Evolutionary conservation across 352 stramenopile genomes (phyloP), one percentile per base, ranked within the genome.

Genomic region (Phytophthora tentaculata): DNA sequence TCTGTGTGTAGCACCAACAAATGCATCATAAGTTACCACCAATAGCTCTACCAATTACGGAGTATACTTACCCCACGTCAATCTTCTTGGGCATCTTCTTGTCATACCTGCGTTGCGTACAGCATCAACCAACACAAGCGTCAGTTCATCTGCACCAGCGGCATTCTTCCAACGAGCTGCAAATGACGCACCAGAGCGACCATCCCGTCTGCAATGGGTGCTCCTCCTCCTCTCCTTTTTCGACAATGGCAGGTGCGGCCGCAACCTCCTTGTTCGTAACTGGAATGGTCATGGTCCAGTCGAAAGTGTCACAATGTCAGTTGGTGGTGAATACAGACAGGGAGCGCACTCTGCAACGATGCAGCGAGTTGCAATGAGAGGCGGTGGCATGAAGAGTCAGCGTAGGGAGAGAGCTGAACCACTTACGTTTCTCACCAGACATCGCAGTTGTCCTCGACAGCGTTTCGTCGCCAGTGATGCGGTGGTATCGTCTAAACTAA

Each of bases 41-140:
- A 52, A 5, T 14, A 47, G 7, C n/a, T n/a, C 10, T 59, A 7
- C 0, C 28, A 58, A 41, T 41, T 62, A 45, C 32, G 47, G 13
- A 32, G n/a, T 17, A 17, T n/a, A 79, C 81, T 64, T 79, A 96
- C 84, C 84, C 85, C 37, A 95, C 81, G 71, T 96, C 86, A 69
- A 91, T 95, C 62, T 94, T 94, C 78, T 94, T 95, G 37, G 88
- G 86, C 71, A 97, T 85, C 76, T 98, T 98, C 81, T 97, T 97
- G 83, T 98, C 92, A 68, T 97, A 97, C 91, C 91, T 97, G 83
- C 39, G 10, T 22, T 19, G 17, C 20, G 26, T 41, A 62, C 20
- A 52, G 35, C 45, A 77, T 44, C 48, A 64, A 54, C 8, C 14
- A 54, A 51, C 12, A 61, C 39, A 56, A 54, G 29, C 14, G 17